Evolutionary conservation across 371 early-diverging fungal species (phyloP).

Genomic region (Conidiobolus incongruus): DNA sequence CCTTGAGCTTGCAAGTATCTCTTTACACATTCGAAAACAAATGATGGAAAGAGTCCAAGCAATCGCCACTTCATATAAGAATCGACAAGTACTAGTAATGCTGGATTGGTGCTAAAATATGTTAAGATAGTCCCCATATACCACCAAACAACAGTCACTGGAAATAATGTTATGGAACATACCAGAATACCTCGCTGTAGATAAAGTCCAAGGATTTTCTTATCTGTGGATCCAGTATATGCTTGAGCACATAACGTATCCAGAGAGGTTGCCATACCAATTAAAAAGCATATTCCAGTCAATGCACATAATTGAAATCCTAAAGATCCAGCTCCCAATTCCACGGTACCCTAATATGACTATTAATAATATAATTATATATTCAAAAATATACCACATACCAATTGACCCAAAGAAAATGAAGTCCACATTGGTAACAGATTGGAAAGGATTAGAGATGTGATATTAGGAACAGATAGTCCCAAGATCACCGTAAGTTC

Average conservation of each 20-base stretch:
- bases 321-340: too few species aligned
- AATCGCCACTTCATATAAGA: slow-evolving; percentile 37
- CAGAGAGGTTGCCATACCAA: slow-evolving; percentile 61
- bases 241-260: too few species aligned
- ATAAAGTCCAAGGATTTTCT: slow-evolving; percentile 46
- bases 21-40: slow-evolving; percentile 57
- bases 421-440: too few species aligned
- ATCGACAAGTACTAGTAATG: slow-evolving; percentile 21
- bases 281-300: slow-evolving; percentile 56
- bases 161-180: slow-evolving; percentile 30
- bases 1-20: slow-evolving; percentile 61
- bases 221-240: slow-evolving; percentile 46
- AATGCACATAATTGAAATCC: too few species aligned
- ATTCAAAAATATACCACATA: too few species aligned
- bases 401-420: too few species aligned
- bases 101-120: slow-evolving; percentile 25
- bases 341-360: too few species aligned
- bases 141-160: slow-evolving; percentile 57
- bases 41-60: slow-evolving; percentile 44
- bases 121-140: slow-evolving; percentile 24
- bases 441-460: too few species aligned
- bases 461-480: too few species aligned
- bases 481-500: too few species aligned
- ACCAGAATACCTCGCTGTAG: slow-evolving; percentile 59
- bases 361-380: too few species aligned